Evolutionary conservation across 768 basidiomycete species (phyloP).

Genomic region (Agrocybe pediades): DNA sequence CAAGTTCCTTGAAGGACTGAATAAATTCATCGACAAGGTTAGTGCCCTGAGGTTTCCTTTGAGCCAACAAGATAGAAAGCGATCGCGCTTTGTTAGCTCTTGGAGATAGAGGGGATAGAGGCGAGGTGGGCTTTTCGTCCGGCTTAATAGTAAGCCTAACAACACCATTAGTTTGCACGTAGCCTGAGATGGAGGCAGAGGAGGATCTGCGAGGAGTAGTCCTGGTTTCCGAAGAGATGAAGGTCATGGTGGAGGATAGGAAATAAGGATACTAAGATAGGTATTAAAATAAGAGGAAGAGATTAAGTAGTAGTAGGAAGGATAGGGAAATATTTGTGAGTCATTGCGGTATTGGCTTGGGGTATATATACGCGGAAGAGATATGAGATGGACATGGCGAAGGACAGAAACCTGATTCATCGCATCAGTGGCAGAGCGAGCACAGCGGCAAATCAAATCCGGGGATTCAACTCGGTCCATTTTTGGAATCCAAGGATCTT

Average conservation of each 20-base stretch:
- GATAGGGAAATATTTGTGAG: slow-evolving; percentile 14
- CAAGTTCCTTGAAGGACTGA: slow-evolving; percentile 60
- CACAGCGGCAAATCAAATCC: not conserved
- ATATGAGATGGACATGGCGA: slow-evolving; percentile 4
- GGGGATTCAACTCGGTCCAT: not conserved
- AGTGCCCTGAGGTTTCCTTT: slow-evolving; percentile 21
- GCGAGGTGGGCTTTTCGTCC: slow-evolving; percentile 14
- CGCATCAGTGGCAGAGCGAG: not conserved
- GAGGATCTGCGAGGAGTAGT: slow-evolving; percentile 29
- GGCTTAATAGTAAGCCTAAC: slow-evolving; percentile 20
- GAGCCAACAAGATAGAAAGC: slow-evolving; percentile 17
- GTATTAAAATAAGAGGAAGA: slow-evolving; percentile 5
- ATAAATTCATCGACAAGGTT: slow-evolving; percentile 59
- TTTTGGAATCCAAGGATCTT: not conserved
- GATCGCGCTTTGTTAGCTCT: slow-evolving; percentile 20
- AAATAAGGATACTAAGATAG: slow-evolving; percentile 1
- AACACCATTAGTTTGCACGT: slow-evolving; percentile 21
- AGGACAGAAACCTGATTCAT: not conserved
- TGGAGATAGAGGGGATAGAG: slow-evolving; percentile 10
- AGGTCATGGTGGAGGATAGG: slow-evolving; percentile 21
- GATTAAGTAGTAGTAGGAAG: not conserved
- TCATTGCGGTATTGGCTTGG: slow-evolving; percentile 12
- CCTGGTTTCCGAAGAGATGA: slow-evolving; percentile 31
- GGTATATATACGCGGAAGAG: slow-evolving; percentile 20
- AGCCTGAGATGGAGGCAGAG: slow-evolving; percentile 19